Evolutionary conservation across 768 basidiomycete species (phyloP).

Genomic region (Termitomyces sp.): DNA sequence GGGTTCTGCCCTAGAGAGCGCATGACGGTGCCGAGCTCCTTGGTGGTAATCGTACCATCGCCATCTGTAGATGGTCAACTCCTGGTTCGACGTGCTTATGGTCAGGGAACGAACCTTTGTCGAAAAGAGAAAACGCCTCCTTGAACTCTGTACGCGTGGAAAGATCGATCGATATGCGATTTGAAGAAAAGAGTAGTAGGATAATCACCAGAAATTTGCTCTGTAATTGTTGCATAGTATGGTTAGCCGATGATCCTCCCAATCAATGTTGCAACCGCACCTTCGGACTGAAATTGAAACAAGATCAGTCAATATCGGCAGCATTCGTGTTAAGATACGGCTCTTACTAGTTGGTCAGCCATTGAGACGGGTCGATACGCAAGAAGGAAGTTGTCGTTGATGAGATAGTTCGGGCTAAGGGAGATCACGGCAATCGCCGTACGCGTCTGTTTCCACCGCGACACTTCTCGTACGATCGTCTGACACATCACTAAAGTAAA

Average conservation of each 20-base stretch:
- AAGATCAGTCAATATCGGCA: not conserved
- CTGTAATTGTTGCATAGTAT: slow-evolving; percentile 31
- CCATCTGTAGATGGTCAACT: slow-evolving; percentile 49
- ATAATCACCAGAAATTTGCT: slow-evolving; percentile 82
- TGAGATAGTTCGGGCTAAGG: not conserved
- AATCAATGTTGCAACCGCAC: slow-evolving; percentile 26
- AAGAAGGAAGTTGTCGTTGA: not conserved
- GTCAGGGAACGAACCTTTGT: slow-evolving; percentile 63
- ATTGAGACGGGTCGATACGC: slow-evolving; percentile 22
- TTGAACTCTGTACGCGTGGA: slow-evolving; percentile 75
- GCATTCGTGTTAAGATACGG: not conserved
- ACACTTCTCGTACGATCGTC: not conserved
- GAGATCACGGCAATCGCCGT: slow-evolving; percentile 21
- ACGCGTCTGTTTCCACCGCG: not conserved
- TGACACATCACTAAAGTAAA: not conserved
- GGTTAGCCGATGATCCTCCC: not conserved
- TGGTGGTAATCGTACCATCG: slow-evolving; percentile 89
- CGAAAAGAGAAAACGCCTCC: slow-evolving; percentile 97
- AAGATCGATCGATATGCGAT: not conserved
- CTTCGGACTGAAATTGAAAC: slow-evolving; percentile 43
- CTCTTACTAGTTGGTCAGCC: slow-evolving; percentile 55
- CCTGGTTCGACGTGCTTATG: not conserved
- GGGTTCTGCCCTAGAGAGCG: slow-evolving; percentile 91
- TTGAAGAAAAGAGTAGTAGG: not conserved
- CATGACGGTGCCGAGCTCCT: slow-evolving; percentile 92